Evolutionary conservation across 1,139 yeast genomes (phyloP).

Genomic region (Debaryomyces subglobosus): DNA sequence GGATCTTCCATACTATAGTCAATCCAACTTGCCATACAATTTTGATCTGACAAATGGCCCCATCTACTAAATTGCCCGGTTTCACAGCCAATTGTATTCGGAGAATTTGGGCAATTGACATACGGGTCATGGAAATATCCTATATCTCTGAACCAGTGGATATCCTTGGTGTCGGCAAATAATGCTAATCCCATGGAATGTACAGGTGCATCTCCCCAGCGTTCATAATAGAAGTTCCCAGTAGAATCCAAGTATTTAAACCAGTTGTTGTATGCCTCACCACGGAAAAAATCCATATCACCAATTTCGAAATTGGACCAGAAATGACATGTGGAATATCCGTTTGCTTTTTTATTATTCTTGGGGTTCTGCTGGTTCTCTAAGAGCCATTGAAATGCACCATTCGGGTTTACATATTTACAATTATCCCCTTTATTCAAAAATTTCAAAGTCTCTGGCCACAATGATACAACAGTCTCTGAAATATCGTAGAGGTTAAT

Average conservation of each 20-base stretch:
- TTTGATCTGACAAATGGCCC: conserved; percentile 56
- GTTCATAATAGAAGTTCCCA: conserved; percentile 83
- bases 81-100: conserved; percentile 29
- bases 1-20: conserved; percentile 53
- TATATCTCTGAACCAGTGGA: conserved; percentile 89
- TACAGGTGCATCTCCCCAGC: conserved; percentile 95
- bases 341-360: conserved; percentile 54
- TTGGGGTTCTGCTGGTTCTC: conserved; percentile 65
- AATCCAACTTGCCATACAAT: conserved; percentile 77
- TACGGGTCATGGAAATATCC: conserved; percentile 82
- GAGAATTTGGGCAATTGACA: conserved; percentile 64
- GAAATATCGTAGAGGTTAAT: conserved; percentile 70
- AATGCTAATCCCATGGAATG: conserved; percentile 75
- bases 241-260: conserved; percentile 62
- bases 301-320: conserved; percentile 89
- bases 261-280: conserved; percentile 67
- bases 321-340: conserved; percentile 85
- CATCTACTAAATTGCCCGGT: conserved; percentile 37
- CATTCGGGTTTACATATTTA: conserved; percentile 57
- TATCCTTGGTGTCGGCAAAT: conserved; percentile 66
- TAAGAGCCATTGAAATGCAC: conserved; percentile 73
- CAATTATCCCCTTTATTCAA: conserved; percentile 59
- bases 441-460: conserved; percentile 70
- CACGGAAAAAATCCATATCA: conserved; percentile 75
- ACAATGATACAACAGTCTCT: conserved; percentile 59